These are phyloP conservation scores for Pyrenophora seminiperda DNA, from an alignment of 2,329 filamentous ascomycete genomes.

Conservation along the genomic window DNA sequence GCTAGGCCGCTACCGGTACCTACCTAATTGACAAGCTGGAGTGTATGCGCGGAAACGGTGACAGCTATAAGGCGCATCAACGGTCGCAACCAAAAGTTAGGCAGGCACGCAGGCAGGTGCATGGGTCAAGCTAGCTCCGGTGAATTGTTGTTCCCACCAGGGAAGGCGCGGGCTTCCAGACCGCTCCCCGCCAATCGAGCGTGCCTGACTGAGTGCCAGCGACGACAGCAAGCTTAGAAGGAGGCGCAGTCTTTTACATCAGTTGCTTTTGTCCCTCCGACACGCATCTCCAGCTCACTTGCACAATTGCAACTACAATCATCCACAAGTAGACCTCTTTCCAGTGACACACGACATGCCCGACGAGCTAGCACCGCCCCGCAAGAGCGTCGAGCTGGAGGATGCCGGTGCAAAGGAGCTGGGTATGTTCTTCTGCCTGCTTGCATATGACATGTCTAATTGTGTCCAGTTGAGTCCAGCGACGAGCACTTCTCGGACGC, in stretches of 20 bases:
- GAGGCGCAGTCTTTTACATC: constrained; percentile 24
- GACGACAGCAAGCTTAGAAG: constrained; percentile 22
- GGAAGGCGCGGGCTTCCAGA: constrained; percentile 15
- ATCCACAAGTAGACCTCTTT: background rate
- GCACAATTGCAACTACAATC: background rate
- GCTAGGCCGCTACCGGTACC: constrained; percentile 5
- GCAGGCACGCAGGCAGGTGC: constrained; percentile 34
- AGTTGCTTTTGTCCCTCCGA: background rate
- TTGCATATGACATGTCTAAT: constrained; percentile 13
- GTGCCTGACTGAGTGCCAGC: constrained; percentile 29
- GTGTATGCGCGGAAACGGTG: constrained; percentile 19
- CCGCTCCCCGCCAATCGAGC: constrained; percentile 22
- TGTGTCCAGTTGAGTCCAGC: constrained; percentile 50
- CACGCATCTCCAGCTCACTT: background rate
- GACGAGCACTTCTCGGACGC: constrained; percentile 71
- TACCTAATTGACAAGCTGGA: constrained; percentile 4
- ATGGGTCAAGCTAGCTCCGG: constrained; percentile 28
- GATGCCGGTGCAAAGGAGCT: constrained; percentile 63
- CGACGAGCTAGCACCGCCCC: constrained; percentile 58
- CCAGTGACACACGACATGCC: constrained; percentile 35
- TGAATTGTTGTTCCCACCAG: constrained; percentile 31
- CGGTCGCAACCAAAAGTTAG: constrained; percentile 36
- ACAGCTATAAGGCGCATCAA: constrained; percentile 26
- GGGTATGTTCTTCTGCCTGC: constrained; percentile 49
- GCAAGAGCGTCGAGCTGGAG: constrained; percentile 60